These are phyloP conservation scores for Peronosclerospora sorghi DNA, from an alignment of 352 stramenopile species.

Conservation along the genomic window DNA sequence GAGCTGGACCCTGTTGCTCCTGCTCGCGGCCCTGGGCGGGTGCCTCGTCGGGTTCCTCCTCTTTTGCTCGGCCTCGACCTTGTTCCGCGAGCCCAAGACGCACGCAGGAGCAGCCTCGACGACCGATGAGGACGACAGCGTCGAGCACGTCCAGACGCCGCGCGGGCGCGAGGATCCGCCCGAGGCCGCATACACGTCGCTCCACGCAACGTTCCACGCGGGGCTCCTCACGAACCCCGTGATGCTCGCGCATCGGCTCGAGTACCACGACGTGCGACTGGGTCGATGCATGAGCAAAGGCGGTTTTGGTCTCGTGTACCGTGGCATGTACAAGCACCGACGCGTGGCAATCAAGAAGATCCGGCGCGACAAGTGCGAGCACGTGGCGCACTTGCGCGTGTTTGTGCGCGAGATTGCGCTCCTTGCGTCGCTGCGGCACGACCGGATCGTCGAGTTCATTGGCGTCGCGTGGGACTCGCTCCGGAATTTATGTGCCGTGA, in stretches of 20 bases:
- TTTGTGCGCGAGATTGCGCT: constrained; percentile 45
- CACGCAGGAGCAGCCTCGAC: constrained; percentile 5
- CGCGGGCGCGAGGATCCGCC: constrained; percentile 14
- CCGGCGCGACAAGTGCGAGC: constrained; percentile 24
- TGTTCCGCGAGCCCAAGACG: constrained; percentile 9
- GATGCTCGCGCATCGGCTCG: constrained; percentile 25
- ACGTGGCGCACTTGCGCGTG: constrained; percentile 33
- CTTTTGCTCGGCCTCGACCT: constrained; percentile 19
- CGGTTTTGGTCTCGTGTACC: constrained; percentile 37
- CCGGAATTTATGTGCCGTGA: constrained; percentile 27
- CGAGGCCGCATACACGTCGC: constrained; percentile 30
- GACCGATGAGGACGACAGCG: constrained; percentile 5
- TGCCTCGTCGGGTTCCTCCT: constrained; percentile 27
- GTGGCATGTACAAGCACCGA: constrained; percentile 23
- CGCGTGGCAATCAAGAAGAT: constrained; percentile 43
- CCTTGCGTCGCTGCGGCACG: constrained; percentile 22
- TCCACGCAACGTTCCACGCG: constrained; percentile 24
- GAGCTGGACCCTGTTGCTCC: constrained; percentile 24
- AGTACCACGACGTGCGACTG: constrained; percentile 27
- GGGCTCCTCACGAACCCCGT: constrained; percentile 26
- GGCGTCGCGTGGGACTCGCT: constrained; percentile 34
- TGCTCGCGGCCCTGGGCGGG: constrained; percentile 22
- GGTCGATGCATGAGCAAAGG: constrained; percentile 30
- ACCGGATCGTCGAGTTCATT: constrained; percentile 25
- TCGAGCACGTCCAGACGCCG: constrained; percentile 15